phyloP scores from a whole-genome alignment of 2,329 filamentous ascomycete species.

The Trichoderma sp. region DNA sequence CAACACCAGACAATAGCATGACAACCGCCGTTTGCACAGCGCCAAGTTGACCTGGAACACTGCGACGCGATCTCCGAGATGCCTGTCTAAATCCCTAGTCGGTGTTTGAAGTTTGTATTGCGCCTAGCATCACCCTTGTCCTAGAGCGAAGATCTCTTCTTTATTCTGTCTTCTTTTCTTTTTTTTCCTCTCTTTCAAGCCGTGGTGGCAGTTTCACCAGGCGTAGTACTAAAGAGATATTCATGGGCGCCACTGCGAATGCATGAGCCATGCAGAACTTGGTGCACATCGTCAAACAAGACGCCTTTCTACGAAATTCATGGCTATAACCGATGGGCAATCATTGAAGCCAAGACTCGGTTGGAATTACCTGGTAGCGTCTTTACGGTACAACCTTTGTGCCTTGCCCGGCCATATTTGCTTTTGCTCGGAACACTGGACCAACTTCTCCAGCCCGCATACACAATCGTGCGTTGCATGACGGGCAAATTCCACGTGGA shows the following conservation, averaged over 20 bases:
- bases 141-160: background rate
- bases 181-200: background rate
- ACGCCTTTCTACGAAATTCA: background rate
- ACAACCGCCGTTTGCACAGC: background rate
- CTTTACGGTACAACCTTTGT: background rate
- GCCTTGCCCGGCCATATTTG: background rate
- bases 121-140: background rate
- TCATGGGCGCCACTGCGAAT: background rate
- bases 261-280: background rate
- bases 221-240: too few relatives aligned
- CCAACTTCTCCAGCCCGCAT: background rate
- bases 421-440: background rate
- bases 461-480: background rate
- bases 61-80: background rate
- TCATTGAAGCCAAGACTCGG: background rate
- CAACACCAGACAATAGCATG: background rate
- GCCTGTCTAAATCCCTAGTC: background rate
- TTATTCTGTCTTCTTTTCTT: background rate
- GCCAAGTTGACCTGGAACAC: constrained; percentile 1
- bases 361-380: background rate
- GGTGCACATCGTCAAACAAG: background rate
- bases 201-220: background rate
- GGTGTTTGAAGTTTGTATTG: background rate
- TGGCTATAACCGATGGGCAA: background rate
- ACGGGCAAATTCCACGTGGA: background rate